Conservation (phyloP, 768 basidiomycete species). For the Solioccasus polychromus region DNA sequence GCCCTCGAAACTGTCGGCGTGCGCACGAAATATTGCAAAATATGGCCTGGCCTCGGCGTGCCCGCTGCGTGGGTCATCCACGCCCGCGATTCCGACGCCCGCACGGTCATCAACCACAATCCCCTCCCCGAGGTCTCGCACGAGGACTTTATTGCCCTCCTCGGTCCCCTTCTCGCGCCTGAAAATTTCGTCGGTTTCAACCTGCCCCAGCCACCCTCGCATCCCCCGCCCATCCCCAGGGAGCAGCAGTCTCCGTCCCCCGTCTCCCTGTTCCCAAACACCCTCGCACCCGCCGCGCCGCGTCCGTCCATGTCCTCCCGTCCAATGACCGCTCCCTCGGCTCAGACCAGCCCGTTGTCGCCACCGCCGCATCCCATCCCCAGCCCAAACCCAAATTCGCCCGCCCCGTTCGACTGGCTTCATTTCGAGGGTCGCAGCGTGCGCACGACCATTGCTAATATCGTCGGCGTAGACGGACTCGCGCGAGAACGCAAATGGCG, state of each 20-base stretch:
- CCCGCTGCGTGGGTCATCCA: constrained; percentile 82
- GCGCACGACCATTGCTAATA: constrained; percentile 75
- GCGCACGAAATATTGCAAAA: constrained; percentile 68
- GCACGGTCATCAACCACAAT: constrained; percentile 82
- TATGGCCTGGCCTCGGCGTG: constrained; percentile 69
- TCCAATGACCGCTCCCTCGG: constrained; percentile 28
- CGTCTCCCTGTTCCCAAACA: constrained; percentile 28
- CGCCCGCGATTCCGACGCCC: constrained; percentile 60
- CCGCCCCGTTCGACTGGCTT: constrained; percentile 83
- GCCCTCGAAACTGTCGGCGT: constrained; percentile 69
- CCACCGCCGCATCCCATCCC: constrained; percentile 17
- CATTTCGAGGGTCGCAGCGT: constrained; percentile 82
- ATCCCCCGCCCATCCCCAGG: constrained; percentile 16
- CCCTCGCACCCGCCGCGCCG: constrained; percentile 24
- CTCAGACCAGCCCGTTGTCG: constrained; percentile 17
- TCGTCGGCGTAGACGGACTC: constrained; percentile 76
- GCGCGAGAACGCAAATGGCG: constrained; percentile 84
- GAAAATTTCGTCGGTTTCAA: constrained; percentile 60
- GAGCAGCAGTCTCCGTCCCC: constrained; percentile 26
- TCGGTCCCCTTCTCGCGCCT: constrained; percentile 79
- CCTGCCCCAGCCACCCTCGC: constrained; percentile 16
- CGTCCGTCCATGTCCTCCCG: constrained; percentile 35
- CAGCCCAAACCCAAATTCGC: constrained; percentile 49
- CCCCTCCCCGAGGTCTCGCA: constrained; percentile 84
- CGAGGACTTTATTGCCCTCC: constrained; percentile 77